Evolutionary conservation across 306 rosid species (phyloP), one percentile per base, ranked within the genome.

Genomic region (Luffa aegyptiaca): DNA sequence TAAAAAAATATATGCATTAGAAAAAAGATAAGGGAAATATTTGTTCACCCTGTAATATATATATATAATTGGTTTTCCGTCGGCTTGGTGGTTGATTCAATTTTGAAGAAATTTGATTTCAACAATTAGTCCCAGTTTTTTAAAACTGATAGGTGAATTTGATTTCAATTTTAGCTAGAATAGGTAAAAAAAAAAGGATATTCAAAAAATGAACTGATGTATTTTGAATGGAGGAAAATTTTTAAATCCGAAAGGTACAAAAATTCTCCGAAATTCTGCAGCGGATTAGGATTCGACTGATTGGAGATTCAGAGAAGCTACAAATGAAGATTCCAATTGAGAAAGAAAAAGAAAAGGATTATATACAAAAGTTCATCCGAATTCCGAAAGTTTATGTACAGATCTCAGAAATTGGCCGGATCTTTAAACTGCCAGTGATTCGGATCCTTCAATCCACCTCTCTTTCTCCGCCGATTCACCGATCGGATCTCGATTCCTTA

Each of bases 371-470:
- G 48, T 46, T 65, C 31, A 65, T 65, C 75, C 62, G 75, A 61
- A 81, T 61, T 71, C 75, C 68, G 52, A 20, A 1, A 62, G 84
- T 75, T 74, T 51, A 63, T 81, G 77, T 73, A 16, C 78, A 74
- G 78, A 74, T 74, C 78, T 51, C 44, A 26, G 71, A 39, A 56
- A 8, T 52, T 77, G n/a, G 39, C 16, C 76, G 44, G 68, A 21
- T 35, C 81, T 13, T 75, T 44, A 79, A 46, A 6, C 51, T 64
- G 66, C 7, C 77, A 6, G 52, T 0, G 20, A 57, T 51, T 52
- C 78, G 46, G 31, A 51, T 14, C 78, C 33, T 4, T 5, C 41
- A 45, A 20, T 44, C 18, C 53, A n/a, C 55, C 68, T 3, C 68
- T 3, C 2, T 36, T 11, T 41, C 44, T 18, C 74, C 18, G 31